Conservation (phyloP, 371 early-diverging fungal genomes). For the Syncephalastrum monosporum region DNA sequence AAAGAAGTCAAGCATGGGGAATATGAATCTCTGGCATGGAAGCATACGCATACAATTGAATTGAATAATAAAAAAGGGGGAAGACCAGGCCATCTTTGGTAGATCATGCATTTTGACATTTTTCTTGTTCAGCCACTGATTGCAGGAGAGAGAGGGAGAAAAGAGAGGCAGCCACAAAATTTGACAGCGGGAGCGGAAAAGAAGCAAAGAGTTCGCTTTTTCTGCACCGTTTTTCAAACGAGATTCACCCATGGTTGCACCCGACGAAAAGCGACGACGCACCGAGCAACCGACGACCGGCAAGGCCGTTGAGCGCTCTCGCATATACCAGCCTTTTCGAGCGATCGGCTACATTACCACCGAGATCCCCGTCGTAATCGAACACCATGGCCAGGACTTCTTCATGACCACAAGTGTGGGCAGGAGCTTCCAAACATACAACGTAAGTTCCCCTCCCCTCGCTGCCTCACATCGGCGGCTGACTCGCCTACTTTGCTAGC, state of each 20-base stretch:
- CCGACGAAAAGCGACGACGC: slow-evolving; percentile 17
- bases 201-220: no score
- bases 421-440: slow-evolving; percentile 84
- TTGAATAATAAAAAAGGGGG: no score
- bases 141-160: no score
- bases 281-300: slow-evolving; percentile 11
- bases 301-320: slow-evolving; percentile 32
- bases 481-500: slow-evolving; percentile 16
- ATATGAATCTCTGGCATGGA: no score
- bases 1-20: no score
- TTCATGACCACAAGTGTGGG: slow-evolving; percentile 87
- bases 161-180: no score
- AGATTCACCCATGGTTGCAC: slow-evolving; percentile 17
- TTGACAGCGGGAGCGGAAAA: no score
- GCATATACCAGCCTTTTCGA: slow-evolving; percentile 82
- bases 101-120: no score
- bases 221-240: no score
- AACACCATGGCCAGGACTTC: slow-evolving; percentile 74
- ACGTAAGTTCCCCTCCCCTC: slow-evolving; percentile 34
- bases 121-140: no score
- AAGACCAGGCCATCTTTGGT: no score
- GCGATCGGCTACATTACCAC: slow-evolving; percentile 89
- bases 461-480: not conserved
- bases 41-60: no score
- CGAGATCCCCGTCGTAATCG: slow-evolving; percentile 76